Evolutionary conservation across 306 rosid genomes (phyloP), one percentile per base, ranked within the genome.

Genomic region (Cicer judaicum): DNA sequence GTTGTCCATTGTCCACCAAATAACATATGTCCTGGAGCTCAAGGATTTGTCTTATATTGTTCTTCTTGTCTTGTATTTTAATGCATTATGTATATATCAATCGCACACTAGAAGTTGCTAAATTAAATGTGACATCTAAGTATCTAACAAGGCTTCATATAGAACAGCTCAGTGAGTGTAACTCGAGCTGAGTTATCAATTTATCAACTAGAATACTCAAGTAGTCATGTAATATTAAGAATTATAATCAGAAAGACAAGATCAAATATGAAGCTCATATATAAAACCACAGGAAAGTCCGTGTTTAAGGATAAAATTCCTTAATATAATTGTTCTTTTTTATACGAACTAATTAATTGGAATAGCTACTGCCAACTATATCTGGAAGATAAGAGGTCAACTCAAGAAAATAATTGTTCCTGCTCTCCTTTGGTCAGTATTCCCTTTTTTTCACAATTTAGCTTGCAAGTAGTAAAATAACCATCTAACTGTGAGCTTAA

Each of bases 391-490:
- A 73, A n/a, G 5, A 67, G 48, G 34, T 68, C 61, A 72, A 73
- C 62, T 24, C 14, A 57, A 40, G 53, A 59, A 75, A 77, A 66
- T 14, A 43, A 60, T 8, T 74, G 18, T 24, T 78, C n/a, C n/a
- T 38, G 8, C 15, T 7, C 39, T 16, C 76, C 59, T 52, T 72
- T 15, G 61, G 50, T 53, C 47, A 72, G 54, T 16, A 70, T 16
- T 5, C 50, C 52, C 46, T 24, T 41, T 56, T 47, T 65, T 5
- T 16, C 48, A 65, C 62, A 59, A 29, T 41, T 38, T 18, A 36
- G 53, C 9, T 76, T 67, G 66, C 38, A 24, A 70, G 59, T 69
- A 65, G 76, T 18, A 73, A 56, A 70, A 73, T 39, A 40, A 73
- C 13, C 16, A 24, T 56, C 46, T 71, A 73, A 70, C 11, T 16